Base-by-base conservation (phyloP, 768 basidiomycete genomes). In the Boletus pseudo-olivaceus region DNA sequence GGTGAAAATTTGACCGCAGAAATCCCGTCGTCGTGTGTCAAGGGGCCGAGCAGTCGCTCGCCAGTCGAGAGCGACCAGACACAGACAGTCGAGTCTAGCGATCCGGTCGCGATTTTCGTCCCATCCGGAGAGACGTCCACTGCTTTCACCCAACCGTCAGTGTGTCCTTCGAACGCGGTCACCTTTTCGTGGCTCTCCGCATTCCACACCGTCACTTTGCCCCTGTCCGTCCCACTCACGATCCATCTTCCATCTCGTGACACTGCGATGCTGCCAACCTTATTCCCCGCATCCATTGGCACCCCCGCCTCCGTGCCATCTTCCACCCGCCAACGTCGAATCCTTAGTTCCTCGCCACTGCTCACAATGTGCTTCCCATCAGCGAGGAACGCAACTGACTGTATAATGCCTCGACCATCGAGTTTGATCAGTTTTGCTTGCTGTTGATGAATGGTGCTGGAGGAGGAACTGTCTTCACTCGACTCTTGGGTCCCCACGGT, bases 21-120 rank as follows among this genome's bases (percentile, higher is more conserved):
- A 6, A 40, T 6, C 3, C 0, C 0, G 9, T 5, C 0, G 9
- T 38, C n/a, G 37, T 38, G 37, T 38, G 5, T 0, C n/a, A n/a
- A 38, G n/a, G 37, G 37, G n/a, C 9, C 37, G n/a, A 38, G 37
- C 37, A 38, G 37, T 38, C 5, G 37, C 37, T 38, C 9, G n/a
- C 37, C 10, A 38, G 37, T 38, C n/a, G 37, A 38, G n/a, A 19
- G 2, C 10, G n/a, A 38, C 37, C 37, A 38, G 37, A 38, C n/a
- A 2, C 37, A 38, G 37, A 9, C 37, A 11, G n/a, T 38, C 4
- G 4, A 5, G n/a, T 38, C 37, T 2, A 23, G 23, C 23, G 23
- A 23, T 23, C 23, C 23, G 23, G 23, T 23, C 23, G 23, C 23
- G 23, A 23, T 23, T 23, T 23, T 23, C 23, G 23, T 23, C 23